phyloP scores from a whole-genome alignment of 225 moss, liverwort and hornwort genomes.

The Lunularia cruciata region DNA sequence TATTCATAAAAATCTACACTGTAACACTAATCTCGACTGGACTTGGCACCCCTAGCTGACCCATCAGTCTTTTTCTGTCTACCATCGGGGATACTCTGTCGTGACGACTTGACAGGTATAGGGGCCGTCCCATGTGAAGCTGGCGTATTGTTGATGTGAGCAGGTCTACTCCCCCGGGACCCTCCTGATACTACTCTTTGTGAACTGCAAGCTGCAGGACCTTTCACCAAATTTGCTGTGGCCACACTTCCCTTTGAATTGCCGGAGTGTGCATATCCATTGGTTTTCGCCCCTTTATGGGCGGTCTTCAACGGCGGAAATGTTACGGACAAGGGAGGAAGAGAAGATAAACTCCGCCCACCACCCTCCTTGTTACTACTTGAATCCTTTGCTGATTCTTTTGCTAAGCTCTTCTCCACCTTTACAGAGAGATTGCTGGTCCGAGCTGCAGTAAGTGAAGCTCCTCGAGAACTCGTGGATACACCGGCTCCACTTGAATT shows the following conservation, averaged over 20 bases:
- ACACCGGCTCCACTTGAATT: constrained; percentile 35
- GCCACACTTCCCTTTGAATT: constrained; percentile 33
- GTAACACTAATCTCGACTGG: constrained; percentile 34
- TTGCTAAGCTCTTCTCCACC: constrained; percentile 30
- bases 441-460: constrained; percentile 28
- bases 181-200: constrained; percentile 29
- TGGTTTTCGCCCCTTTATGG: constrained; percentile 39
- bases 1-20: constrained; percentile 14
- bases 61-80: constrained; percentile 47
- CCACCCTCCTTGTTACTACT: constrained; percentile 27
- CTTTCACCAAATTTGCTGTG: constrained; percentile 23
- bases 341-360: constrained; percentile 32
- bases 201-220: constrained; percentile 25
- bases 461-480: constrained; percentile 35
- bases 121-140: constrained; percentile 34
- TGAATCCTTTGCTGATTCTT: constrained; percentile 28
- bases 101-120: constrained; percentile 35
- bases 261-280: constrained; percentile 29
- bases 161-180: constrained; percentile 36
- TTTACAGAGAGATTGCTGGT: constrained; percentile 35
- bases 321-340: constrained; percentile 36
- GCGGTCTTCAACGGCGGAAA: constrained; percentile 34
- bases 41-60: constrained; percentile 37
- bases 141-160: constrained; percentile 25
- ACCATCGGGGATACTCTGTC: constrained; percentile 37